Conservation (phyloP, 495 filamentous ascomycete genomes). For the Daldinia grandis region DNA sequence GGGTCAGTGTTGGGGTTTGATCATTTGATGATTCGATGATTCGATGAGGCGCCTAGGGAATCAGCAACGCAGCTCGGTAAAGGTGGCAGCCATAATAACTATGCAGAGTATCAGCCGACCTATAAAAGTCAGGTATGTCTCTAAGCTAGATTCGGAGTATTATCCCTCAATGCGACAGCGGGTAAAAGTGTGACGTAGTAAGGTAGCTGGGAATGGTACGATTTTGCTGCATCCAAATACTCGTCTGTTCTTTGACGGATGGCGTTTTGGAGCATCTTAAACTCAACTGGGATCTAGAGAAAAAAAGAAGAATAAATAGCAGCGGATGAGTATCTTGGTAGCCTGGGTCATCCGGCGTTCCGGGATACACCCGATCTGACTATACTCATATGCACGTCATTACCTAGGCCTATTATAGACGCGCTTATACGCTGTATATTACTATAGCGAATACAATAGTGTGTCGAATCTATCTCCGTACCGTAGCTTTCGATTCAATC, state of each 20-base stretch:
- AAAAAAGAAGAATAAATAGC: conserved; percentile 3
- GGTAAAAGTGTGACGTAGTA: conserved; percentile 31
- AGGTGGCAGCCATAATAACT: conserved; percentile 21
- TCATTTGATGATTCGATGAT: conserved; percentile 24
- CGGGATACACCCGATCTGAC: conserved; percentile 43
- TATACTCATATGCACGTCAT: conserved; percentile 40
- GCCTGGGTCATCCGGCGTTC: conserved; percentile 30
- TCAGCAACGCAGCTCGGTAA: conserved; percentile 11
- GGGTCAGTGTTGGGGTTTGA: neutral
- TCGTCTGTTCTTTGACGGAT: conserved; percentile 6
- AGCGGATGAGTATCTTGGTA: conserved; percentile 29
- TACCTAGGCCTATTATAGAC: conserved; percentile 35
- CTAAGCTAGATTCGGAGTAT: conserved; percentile 26
- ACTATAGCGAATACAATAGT: conserved; percentile 25
- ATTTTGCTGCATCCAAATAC: conserved; percentile 31
- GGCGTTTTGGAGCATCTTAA: conserved; percentile 26
- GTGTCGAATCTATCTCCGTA: conserved; percentile 17
- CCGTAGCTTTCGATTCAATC: conserved; percentile 23
- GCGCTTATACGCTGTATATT: conserved; percentile 21
- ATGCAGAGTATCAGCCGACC: conserved; percentile 32
- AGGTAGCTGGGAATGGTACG: conserved; percentile 30
- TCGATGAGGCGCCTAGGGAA: conserved; percentile 18
- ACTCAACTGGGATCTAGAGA: conserved; percentile 7
- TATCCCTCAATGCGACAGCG: conserved; percentile 32
- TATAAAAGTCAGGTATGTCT: conserved; percentile 26